Evolutionary conservation across 176 grass and related monocot genomes (phyloP), one percentile per base, ranked within the genome.

Genomic region (Otatea glauca): DNA sequence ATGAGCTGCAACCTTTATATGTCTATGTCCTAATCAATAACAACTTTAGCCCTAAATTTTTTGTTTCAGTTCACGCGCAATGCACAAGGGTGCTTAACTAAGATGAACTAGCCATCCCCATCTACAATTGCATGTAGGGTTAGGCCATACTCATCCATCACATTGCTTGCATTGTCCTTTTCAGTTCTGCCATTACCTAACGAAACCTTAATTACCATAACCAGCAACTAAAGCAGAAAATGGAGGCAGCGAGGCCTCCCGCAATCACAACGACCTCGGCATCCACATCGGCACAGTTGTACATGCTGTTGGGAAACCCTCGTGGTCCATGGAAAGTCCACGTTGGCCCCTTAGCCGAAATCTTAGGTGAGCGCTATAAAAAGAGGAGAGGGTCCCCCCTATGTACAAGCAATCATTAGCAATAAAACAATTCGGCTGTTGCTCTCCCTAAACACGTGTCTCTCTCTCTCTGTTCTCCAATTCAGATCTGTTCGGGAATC

Each of bases 221-320:
- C 21, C 64, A 60, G 42, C 76, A 32, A 53, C 21, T 3, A 65
- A 64, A 68, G 39, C 58, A 68, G 29, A 80, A 68, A 38, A 80
- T 67, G 27, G 10, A 78, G 42, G 23, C 24, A 27, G 45, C 8
- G 24, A 34, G 59, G 20, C 25, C 23, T 48, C 69, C 14, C 9
- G 3, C 6, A 72, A 72, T 49, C 44, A 72, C 7, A 16, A 32
- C 9, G 23, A 32, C 44, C 8, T 32, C 20, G 23, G 5, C 68
- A 59, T 59, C 7, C 8, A 10, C 56, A 59, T 59, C 43, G 4
- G 41, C 68, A 72, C 13, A 32, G 3, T 50, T 32, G 6, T 15
- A 32, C 24, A 50, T 73, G 29, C 29, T n/a, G n/a, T n/a, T n/a
- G n/a, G n/a, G n/a, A n/a, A n/a, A n/a, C n/a, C n/a, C n/a, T n/a